Percentiles rank a stretch among this genome's conserved stretches.
Conservation (phyloP, 192 early-diverging fungal species). For the Linnemannia elongata region DNA sequence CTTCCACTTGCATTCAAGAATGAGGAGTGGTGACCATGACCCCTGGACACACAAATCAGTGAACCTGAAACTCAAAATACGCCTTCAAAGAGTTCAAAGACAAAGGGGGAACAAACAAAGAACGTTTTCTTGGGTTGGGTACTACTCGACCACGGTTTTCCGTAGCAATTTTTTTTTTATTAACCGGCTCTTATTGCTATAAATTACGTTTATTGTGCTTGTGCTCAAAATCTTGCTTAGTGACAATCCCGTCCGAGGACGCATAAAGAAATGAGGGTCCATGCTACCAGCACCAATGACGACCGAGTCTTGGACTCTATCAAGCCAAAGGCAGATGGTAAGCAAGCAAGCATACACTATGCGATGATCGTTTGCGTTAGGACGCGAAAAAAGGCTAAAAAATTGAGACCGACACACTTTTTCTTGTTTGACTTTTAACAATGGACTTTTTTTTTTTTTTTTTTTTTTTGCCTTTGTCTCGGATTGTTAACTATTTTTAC, state of each 20-base stretch:
- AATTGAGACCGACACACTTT: not conserved
- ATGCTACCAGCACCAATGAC: not conserved
- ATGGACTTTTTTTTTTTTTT: too few relatives aligned
- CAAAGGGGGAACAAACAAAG: too few relatives aligned
- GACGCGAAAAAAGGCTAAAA: not conserved
- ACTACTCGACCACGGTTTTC: too few relatives aligned
- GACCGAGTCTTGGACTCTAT: constrained; percentile 1
- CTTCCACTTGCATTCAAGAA: too few relatives aligned
- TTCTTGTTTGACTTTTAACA: constrained; percentile 5
- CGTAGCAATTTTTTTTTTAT: too few relatives aligned
- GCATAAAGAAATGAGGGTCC: not conserved
- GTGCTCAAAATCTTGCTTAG: not conserved
- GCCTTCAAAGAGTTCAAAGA: too few relatives aligned
- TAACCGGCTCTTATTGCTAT: too few relatives aligned
- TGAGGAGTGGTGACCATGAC: too few relatives aligned
- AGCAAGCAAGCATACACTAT: not conserved
- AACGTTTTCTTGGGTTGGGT: too few relatives aligned
- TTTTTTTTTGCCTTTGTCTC: not conserved
- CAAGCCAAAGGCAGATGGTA: not conserved
- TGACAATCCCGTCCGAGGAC: not conserved
- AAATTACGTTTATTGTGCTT: too few relatives aligned
- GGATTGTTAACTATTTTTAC: not conserved
- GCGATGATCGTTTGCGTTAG: not conserved
- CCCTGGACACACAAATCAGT: too few relatives aligned
- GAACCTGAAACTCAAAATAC: too few relatives aligned